These are phyloP conservation scores for Taphrina wiesneri DNA, from an alignment of 1,139 yeast species.

Conservation along the genomic window DNA sequence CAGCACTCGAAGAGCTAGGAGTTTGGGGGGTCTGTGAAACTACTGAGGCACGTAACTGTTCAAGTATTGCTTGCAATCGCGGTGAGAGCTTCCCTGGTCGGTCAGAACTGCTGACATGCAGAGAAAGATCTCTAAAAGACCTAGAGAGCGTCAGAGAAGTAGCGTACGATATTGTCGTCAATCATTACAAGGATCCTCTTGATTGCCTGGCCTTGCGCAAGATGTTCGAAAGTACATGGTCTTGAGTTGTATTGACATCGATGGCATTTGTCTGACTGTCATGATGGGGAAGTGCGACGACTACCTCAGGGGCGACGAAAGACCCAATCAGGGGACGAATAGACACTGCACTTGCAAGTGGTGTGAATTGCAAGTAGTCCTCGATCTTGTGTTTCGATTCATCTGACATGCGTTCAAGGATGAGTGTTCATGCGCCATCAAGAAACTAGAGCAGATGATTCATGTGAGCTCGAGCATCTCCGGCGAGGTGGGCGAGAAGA, in stretches of 20 bases:
- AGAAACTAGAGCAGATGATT: neutral
- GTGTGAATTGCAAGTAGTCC: slow-evolving; percentile 22
- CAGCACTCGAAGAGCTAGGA: neutral
- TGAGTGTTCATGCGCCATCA: neutral
- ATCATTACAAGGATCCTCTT: neutral
- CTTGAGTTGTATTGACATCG: neutral
- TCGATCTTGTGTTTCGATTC: slow-evolving; percentile 2
- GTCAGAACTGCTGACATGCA: neutral
- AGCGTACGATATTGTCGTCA: neutral
- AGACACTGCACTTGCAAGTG: slow-evolving; percentile 7
- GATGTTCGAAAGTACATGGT: neutral
- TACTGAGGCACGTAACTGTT: neutral
- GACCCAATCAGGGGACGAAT: neutral
- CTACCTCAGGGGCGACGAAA: neutral
- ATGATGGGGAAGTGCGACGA: neutral
- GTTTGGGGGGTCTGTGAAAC: neutral
- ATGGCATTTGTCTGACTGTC: neutral
- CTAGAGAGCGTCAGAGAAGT: neutral
- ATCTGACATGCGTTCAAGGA: neutral
- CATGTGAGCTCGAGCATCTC: too few species aligned
- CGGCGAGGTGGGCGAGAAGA: too few species aligned
- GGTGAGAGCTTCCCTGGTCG: neutral
- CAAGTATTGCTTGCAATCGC: neutral
- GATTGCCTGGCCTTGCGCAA: neutral
- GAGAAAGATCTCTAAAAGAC: neutral